Conservation (phyloP, 345 rosid genomes). For the Litchi chinensis region DNA sequence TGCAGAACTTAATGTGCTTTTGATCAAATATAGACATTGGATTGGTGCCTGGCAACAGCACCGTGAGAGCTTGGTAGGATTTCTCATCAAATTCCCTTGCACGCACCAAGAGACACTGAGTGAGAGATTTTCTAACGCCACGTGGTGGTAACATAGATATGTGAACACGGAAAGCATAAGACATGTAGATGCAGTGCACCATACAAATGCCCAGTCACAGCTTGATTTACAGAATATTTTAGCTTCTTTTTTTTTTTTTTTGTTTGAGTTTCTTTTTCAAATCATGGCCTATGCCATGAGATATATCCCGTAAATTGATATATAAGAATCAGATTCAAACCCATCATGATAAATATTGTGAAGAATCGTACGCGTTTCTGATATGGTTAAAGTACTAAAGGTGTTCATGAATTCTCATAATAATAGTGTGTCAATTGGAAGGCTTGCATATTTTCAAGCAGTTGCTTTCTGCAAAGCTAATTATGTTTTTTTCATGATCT, state of each 20-base stretch:
- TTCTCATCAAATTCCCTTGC: conserved; percentile 9
- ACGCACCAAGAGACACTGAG: background rate
- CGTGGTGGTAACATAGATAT: background rate
- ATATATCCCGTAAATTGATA: background rate
- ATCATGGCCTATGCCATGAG: background rate
- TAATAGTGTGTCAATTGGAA: background rate
- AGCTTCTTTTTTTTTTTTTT: background rate
- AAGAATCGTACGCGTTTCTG: conserved; percentile 15
- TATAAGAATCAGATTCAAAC: conserved; percentile 34
- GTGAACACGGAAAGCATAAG: background rate
- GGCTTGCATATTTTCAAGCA: background rate
- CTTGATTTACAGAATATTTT: conserved; percentile 10
- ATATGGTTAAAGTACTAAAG: conserved; percentile 15
- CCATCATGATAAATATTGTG: conserved; percentile 8
- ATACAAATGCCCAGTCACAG: background rate
- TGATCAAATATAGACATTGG: conserved; percentile 32
- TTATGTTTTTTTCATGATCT: background rate
- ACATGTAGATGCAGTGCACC: background rate
- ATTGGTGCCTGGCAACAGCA: conserved; percentile 28
- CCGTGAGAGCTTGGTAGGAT: conserved; percentile 11
- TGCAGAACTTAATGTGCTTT: conserved; percentile 24
- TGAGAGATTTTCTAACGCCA: background rate
- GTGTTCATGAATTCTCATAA: background rate
- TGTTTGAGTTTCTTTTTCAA: conserved; percentile 4
- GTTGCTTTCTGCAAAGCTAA: background rate